Base-by-base conservation (phyloP, 179 eudicot genomes). In the Drosera spatulata region DNA sequence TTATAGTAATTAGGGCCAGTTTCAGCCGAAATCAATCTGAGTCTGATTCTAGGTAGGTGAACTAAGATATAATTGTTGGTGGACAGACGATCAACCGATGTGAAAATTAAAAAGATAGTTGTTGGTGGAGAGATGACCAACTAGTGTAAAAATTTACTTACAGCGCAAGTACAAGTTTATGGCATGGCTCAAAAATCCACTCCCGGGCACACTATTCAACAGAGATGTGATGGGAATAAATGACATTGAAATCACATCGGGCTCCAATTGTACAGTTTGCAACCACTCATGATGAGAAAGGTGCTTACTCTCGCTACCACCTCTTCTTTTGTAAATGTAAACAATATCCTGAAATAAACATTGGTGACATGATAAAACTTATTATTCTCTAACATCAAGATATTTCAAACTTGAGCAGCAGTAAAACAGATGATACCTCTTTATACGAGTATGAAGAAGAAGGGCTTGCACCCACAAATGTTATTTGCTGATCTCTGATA, bases 141-240 rank as follows among this genome's bases (percentile, higher is more conserved):
- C 53, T 54, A 64, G 50, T 10, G 8, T 40, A 15, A 3, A 63
- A 4, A 63, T 10, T 12, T 58, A 73, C 99, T 86, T 73, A 93
- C 99, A 93, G 56, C 99, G 95, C 47, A 93, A 65, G 73, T 93
- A 93, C 6, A 93, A 83, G 78, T 93, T 93, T 66, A 93, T 93
- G 57, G 99, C 99, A 61, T 93, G 99, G 79, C 96, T 89, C 80
- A 93, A 71, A 73, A 82, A 93, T 39, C 99, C 99, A 59, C 95
- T 84, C 58, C 99, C 99, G 59, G 99, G 76, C 60, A 93, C 93
- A 64, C 96, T 96, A 69, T 84, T 89, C 76, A 93, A 73, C 64
- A 93, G 77, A 53, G 99, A 88, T 7, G 99, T 93, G 58, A 93
- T 82, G n/a, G 99, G 96, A 62, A 93, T 86, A 65, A 93, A 93